Base-by-base conservation (phyloP, 805 yeast species). In the Yamadazyma endophytica region DNA sequence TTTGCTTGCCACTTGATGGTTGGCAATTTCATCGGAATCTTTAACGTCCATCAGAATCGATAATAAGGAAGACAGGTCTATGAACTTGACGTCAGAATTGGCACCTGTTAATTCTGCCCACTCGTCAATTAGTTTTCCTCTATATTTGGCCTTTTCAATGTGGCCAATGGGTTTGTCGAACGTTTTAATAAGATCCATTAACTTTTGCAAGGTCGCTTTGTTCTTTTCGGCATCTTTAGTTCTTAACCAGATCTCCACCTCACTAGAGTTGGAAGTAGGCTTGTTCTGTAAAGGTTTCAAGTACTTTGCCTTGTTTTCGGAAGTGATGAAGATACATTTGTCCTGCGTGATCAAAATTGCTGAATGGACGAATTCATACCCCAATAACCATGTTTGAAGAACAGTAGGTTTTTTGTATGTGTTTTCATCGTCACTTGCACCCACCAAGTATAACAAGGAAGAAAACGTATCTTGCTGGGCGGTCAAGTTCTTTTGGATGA, bases 321-420 rank as follows among this genome's bases (percentile, higher is more conserved):
- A 79, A 0, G 97, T 89, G 36, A 89, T 68, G 33, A 90, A 64
- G 4, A 77, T 56, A 22, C 77, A 64, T 42, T 75, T 77, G 22
- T 72, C 74, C 33, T 71, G 68, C 3, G 83, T 73, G 36, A 89
- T 61, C 30, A 71, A 76, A 32, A 90, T 59, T 18, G 79, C 78
- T 2, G 97, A 88, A 30, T 92, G 92, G n/a, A 95, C 94, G 52
- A 90, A 90, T 54, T 92, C 97, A 54, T 89, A 90, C 4, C 97
- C 96, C 29, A 90, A 62, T 32, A 90, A 64, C 97, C 97, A 90
- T 31, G 79, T 82, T 54, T 89, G 97, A 28, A 89, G 59, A 26
- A 83, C 80, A 1, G 95, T 79, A 9, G 95, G 81, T 58, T 86
- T 86, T 52, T 83, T 87, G 58, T 86, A 88, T 28, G 95, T 94